These are phyloP conservation scores for Chalciporus sp. DNA, from an alignment of 1,284 basidiomycete genomes.

Conservation along the genomic window DNA sequence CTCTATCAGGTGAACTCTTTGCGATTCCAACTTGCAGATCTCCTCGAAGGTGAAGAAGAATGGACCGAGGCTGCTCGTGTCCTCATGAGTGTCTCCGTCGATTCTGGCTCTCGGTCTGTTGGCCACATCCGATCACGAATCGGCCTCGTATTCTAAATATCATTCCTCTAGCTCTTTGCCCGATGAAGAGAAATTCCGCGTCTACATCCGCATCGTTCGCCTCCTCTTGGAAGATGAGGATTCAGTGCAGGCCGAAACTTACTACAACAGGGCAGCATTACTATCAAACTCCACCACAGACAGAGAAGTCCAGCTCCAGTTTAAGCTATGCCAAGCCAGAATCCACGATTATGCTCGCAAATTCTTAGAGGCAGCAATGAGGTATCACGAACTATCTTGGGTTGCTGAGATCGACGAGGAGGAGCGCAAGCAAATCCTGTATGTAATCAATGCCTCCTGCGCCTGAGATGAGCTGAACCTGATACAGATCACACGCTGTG, in stretches of 20 bases:
- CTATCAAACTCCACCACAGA: conserved; percentile 80
- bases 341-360: conserved; percentile 91
- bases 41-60: conserved; percentile 89
- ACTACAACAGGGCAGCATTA: conserved; percentile 94
- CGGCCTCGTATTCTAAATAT: conserved; percentile 6
- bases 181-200: conserved; percentile 85
- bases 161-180: conserved; percentile 55
- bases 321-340: conserved; percentile 89
- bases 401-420: conserved; percentile 88
- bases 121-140: background rate
- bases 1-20: conserved; percentile 72
- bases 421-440: conserved; percentile 87
- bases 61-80: conserved; percentile 92
- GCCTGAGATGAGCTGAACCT: conserved; percentile 4
- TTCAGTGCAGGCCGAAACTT: conserved; percentile 91
- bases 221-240: conserved; percentile 96
- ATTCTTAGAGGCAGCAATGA: conserved; percentile 93
- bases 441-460: conserved; percentile 33
- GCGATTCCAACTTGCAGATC: conserved; percentile 84
- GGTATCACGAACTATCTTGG: conserved; percentile 94
- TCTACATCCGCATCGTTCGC: conserved; percentile 94
- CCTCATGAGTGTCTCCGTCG: conserved; percentile 88
- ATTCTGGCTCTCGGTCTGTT: conserved; percentile 83
- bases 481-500: conserved; percentile 82
- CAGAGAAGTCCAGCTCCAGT: conserved; percentile 76